Conservation (phyloP, 257 asterid genomes). For the Penstemon davidsonii region DNA sequence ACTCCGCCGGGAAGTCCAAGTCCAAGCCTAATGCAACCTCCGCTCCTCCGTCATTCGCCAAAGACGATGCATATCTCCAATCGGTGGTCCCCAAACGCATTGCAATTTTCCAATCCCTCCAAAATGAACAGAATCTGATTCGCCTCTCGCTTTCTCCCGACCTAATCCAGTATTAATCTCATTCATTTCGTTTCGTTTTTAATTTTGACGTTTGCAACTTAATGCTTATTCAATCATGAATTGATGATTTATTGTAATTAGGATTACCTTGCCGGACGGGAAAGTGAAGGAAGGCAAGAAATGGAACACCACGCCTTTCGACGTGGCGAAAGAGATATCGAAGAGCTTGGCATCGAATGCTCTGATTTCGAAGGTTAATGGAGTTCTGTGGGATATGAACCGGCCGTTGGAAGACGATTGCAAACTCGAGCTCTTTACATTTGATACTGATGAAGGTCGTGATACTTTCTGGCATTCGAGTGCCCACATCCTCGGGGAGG, state of each 20-base stretch:
- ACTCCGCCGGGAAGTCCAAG: constrained; percentile 38
- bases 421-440: constrained; percentile 69
- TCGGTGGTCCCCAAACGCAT: constrained; percentile 67
- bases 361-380: constrained; percentile 78
- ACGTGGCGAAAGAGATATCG: constrained; percentile 88
- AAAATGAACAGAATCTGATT: constrained; percentile 44
- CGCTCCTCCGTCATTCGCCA: constrained; percentile 30
- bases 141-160: constrained; percentile 69
- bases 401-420: constrained; percentile 94
- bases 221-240: constrained; percentile 3
- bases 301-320: constrained; percentile 81
- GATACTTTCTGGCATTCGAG: constrained; percentile 99
- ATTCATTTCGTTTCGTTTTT: neutral
- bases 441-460: constrained; percentile 87
- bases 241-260: constrained; percentile 24
- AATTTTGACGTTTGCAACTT: neutral
- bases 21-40: constrained; percentile 38
- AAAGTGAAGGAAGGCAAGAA: constrained; percentile 84
- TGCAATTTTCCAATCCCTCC: constrained; percentile 52
- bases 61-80: constrained; percentile 69
- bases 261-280: constrained; percentile 75
- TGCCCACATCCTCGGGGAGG: constrained; percentile 99
- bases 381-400: constrained; percentile 80
- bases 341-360: constrained; percentile 87
- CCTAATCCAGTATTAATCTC: constrained; percentile 45